Evolutionary conservation across 2,329 filamentous ascomycete species (phyloP).

Genomic region (Aspergillus quadrilineatus): DNA sequence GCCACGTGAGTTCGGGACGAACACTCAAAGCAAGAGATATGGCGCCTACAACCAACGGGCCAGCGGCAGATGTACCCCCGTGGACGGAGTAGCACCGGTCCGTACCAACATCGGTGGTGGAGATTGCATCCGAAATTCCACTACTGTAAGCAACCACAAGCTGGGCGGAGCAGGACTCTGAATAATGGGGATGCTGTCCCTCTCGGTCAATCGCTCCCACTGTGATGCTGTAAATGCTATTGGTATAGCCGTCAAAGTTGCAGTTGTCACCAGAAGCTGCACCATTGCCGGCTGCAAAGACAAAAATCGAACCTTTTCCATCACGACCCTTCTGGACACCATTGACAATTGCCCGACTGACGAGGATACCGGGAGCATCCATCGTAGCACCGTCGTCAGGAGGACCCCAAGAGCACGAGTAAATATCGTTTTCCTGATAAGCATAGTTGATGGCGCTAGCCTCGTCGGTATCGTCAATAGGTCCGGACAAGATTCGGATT

Average conservation of each 20-base stretch:
- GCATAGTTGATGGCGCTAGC: slow-evolving; percentile 90
- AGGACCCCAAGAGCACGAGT: slow-evolving; percentile 98
- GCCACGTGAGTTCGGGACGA: slow-evolving; percentile 85
- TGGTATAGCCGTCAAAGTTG: slow-evolving; percentile 99
- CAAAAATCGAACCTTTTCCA: slow-evolving; percentile 85
- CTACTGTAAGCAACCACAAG: slow-evolving; percentile 96
- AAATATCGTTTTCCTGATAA: slow-evolving; percentile 89
- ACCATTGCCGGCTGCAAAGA: slow-evolving; percentile 95
- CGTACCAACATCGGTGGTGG: slow-evolving; percentile 89
- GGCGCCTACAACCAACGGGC: slow-evolving; percentile 86
- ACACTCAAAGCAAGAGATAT: slow-evolving; percentile 83
- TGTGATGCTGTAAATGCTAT: slow-evolving; percentile 98
- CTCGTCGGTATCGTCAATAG: slow-evolving; percentile 90
- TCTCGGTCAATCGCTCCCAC: slow-evolving; percentile 88
- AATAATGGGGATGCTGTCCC: slow-evolving; percentile 91
- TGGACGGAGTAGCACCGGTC: slow-evolving; percentile 79
- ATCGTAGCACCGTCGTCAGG: slow-evolving; percentile 91
- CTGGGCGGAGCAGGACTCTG: slow-evolving; percentile 92
- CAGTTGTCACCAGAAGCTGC: slow-evolving; percentile 87
- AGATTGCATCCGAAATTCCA: slow-evolving; percentile 82
- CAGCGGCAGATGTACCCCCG: slow-evolving; percentile 92
- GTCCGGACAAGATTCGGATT: slow-evolving; percentile 85
- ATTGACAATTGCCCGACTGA: slow-evolving; percentile 86
- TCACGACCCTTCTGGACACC: slow-evolving; percentile 83
- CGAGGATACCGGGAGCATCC: slow-evolving; percentile 88